Evolutionary conservation across 2,329 filamentous ascomycete genomes (phyloP), one percentile per base, ranked within the genome.

Genomic region (Fusarium circinatum): DNA sequence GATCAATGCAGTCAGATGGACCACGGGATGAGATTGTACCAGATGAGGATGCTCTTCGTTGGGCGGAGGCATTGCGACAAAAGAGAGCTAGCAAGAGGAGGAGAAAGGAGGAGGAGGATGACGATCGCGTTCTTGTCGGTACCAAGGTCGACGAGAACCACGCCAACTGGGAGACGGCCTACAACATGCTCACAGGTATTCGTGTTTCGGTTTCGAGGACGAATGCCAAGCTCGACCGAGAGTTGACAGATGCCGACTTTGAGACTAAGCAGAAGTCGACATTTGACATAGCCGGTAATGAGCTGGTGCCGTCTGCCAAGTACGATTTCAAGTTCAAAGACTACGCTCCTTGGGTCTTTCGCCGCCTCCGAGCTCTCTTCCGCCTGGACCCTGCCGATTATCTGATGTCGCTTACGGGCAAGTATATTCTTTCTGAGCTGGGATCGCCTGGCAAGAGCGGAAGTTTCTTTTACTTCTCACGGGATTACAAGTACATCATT

Each of bases 241-340:
- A 95, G 65, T 84, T 99, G 76, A 97, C 93, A 18, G 92, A 96
- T 82, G 94, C 92, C 73, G 96, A 99, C 85, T 99, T 99, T 84
- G 90, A 94, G 70, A 93, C 94, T 73, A 95, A 94, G 85, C 94
- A 98, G 84, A 99, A 99, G 86, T 98, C 97, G 80, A 98, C 95
- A 52, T 99, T 99, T 87, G 96, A 98, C 84, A 97, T 98, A 80
- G 97, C 95, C 75, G 96, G 96, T 74, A 98, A 98, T 82, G 96
- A 99, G 86, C 87, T 99, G 81, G 97, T 97, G 10, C 96, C 96
- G 28, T 98, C 96, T 71, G 95, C 96, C 76, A 98, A 99, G 84
- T 99, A 99, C 86, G 96, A 99, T 85, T 99, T 99, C 91, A 99
- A 99, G 84, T 99, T 99, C 88, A 99, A 99, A 86, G 96, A 99